phyloP scores from a whole-genome alignment of 345 rosid genomes.

The Lepidium africanum region DNA sequence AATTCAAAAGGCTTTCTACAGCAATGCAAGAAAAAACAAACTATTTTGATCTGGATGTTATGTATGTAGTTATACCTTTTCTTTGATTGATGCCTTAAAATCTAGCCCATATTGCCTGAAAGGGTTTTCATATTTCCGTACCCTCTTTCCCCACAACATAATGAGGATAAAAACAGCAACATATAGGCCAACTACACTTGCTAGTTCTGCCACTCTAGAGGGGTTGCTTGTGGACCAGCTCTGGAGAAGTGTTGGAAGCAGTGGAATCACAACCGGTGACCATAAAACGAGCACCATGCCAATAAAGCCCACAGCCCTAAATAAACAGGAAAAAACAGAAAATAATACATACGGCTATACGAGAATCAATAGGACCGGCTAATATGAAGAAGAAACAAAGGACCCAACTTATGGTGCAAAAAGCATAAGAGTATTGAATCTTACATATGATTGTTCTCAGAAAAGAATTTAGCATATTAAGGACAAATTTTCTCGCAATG shows the following conservation, averaged over 20 bases:
- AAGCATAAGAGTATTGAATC: neutral
- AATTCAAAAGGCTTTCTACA: neutral
- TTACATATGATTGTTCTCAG: neutral
- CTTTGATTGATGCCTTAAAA: conserved; percentile 44
- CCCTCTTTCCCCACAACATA: conserved; percentile 77
- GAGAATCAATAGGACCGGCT: conserved; percentile 4
- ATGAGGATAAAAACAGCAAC: conserved; percentile 63
- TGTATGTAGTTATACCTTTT: conserved; percentile 26
- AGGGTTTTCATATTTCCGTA: conserved; percentile 70
- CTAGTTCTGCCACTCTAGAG: conserved; percentile 62
- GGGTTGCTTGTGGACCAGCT: conserved; percentile 68
- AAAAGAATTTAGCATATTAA: neutral
- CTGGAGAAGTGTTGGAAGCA: conserved; percentile 77
- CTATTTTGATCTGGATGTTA: neutral
- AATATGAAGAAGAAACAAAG: neutral
- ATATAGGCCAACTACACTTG: conserved; percentile 71
- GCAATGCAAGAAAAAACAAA: neutral
- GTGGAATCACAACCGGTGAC: conserved; percentile 78
- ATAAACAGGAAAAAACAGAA: neutral
- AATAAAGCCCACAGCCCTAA: conserved; percentile 68
- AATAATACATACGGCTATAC: neutral
- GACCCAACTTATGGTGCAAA: conserved; percentile 1
- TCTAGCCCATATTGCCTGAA: conserved; percentile 75
- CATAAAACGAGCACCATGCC: conserved; percentile 81
- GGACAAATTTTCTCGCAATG: neutral